Evolutionary conservation across 164 flowering plant species (phyloP), one percentile per base, ranked within the genome.

Genomic region (Nymphaea colorata): DNA sequence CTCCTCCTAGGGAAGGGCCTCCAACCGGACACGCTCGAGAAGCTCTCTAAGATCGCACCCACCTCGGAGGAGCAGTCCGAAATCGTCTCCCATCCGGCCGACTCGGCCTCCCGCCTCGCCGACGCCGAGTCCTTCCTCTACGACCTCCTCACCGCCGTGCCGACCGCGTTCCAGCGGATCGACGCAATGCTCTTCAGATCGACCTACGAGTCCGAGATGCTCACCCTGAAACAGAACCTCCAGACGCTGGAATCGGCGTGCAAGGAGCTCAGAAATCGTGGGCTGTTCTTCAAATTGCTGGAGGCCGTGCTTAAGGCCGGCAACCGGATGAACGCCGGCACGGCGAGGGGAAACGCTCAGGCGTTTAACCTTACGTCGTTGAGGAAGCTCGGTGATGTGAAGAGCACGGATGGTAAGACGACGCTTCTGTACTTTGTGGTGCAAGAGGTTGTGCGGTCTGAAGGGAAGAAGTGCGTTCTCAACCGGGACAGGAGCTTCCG

Each of bases 231-330:
- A 76, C 79, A 87, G 55, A 79, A 80, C 4, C 61, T 87, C 42
- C 83, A 80, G 65, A 77, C 80, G 41, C 85, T 87, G 43, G 88
- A 83, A 72, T 44, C 66, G 17, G 97, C 73, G 3, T 89, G 96
- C 78, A 81, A 82, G 64, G 96, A 89, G 77, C 83, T 91, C 3
- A 66, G 89, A 53, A 79, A 73, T 43, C 81, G 88, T 2, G 94
- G 89, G 41, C 77, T 91, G 4, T 87, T 91, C 76, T 65, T 87
- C 47, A 87, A 86, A 73, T 93, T 91, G 43, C 80, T 91, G 2
- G 96, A 91, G 74, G 93, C 97, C 3, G 77, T 91, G 51, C 89
- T 91, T 64, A 91, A 89, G 68, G 93, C 97, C 8, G 97, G 97
- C 2, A 91, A 91, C 59, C 78, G 84, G 8, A 81, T 89, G 84